Percentiles rank a stretch among this genome's conserved stretches.
These are phyloP conservation scores for Apiospora aurea DNA, from an alignment of 2,329 filamentous ascomycete species.

Conservation along the genomic window DNA sequence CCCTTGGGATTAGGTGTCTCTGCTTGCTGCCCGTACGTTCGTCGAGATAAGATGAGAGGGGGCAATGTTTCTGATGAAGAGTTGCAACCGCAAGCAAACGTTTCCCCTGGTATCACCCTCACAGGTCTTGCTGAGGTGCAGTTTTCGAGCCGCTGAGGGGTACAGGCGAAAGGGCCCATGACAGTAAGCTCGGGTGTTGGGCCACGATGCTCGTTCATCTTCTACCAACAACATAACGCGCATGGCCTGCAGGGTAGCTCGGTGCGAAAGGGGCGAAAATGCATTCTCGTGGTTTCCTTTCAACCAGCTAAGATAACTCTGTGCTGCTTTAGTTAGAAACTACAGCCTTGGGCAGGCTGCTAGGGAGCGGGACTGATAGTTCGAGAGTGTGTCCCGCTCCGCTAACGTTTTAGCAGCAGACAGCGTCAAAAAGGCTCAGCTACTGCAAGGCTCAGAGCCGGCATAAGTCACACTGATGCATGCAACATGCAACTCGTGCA, in stretches of 20 bases:
- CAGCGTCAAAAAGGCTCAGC: background rate
- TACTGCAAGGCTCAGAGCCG: background rate
- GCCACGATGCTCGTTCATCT: background rate
- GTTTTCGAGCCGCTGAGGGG: background rate
- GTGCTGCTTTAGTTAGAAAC: background rate
- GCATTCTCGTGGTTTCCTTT: background rate
- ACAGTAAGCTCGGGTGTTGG: background rate
- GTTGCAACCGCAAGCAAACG: background rate
- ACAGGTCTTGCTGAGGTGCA: too few relatives aligned
- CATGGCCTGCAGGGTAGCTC: background rate
- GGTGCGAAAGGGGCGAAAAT: background rate
- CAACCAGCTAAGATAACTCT: background rate
- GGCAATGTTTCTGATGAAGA: background rate
- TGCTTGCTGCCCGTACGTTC: background rate
- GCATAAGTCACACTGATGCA: slow-evolving; percentile 4
- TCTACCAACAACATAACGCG: background rate
- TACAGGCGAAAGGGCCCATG: background rate
- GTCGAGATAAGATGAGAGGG: background rate
- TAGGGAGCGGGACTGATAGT: background rate
- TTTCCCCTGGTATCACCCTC: too few relatives aligned
- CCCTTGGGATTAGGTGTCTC: background rate
- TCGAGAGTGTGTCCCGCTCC: background rate
- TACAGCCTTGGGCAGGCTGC: background rate
- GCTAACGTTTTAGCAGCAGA: too few relatives aligned
- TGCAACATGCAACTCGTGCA: slow-evolving; percentile 7